Evolutionary conservation across 1,284 basidiomycete genomes (phyloP), one percentile per base, ranked within the genome.

Genomic region (Leccinum griseonigrum): DNA sequence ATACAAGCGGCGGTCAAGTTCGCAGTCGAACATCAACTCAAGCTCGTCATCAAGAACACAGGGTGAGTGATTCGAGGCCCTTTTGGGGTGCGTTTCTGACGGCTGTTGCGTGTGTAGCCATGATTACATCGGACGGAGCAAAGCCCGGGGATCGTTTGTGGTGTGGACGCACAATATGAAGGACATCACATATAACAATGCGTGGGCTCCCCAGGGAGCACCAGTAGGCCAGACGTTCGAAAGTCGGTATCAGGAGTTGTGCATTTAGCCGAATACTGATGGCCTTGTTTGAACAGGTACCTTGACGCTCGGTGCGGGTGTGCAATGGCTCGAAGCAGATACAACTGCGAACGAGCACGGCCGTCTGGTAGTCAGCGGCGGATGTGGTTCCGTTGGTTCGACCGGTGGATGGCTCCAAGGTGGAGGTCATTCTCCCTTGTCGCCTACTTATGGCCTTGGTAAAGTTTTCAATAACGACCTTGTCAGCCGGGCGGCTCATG

Each of bases 41-140:
- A 76, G 4, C 61, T 82, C 1, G 78, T 78, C 1, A 70, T 83
- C 18, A 84, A 82, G 68, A 81, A 80, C 60, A 83, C 82, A 1
- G 80, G 81, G 76, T 78, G 62, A 52, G 26, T 26, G 34, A 14
- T 13, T 36, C 13, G n/a, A n/a, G n/a, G n/a, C n/a, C n/a, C n/a
- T n/a, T n/a, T n/a, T n/a, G n/a, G n/a, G 34, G 34, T 36, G 13
- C 5, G 34, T 2, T 36, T 7, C n/a, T 36, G 34, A 36, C 34
- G 34, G 13, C 11, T 36, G 13, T 36, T 13, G n/a, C n/a, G n/a
- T n/a, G n/a, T 7, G 18, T 64, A 64, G 76, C 0, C 78, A 79
- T 60, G 78, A 79, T 62, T 75, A 67, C 40, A 66, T 78, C 5
- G 79, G 79, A 9, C 70, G 78, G 14, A 79, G 77, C 55, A 65